A percentile compares a stretch with the other conserved stretches of the same genome.
Evolutionary conservation across 164 flowering plant species (phyloP).

Genomic region (Nelumbo lutea): DNA sequence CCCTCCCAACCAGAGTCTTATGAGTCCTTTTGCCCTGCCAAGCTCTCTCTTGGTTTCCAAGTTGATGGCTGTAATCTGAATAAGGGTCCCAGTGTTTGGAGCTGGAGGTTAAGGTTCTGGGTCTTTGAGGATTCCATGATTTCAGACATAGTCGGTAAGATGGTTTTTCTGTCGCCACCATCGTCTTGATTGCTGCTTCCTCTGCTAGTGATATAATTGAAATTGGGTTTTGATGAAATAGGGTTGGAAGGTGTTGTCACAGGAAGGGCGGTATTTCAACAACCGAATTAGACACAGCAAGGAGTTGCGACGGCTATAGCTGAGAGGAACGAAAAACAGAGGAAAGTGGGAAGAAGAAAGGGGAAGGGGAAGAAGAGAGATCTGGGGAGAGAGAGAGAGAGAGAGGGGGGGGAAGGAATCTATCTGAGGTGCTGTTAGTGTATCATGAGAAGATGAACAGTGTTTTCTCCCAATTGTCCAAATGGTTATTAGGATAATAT

Average conservation of each 20-base stretch:
- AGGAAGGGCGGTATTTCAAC: background rate
- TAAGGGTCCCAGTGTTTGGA: constrained; percentile 74
- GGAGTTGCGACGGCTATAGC: background rate
- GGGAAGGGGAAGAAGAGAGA: background rate
- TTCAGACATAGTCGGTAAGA: background rate
- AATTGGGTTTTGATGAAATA: background rate
- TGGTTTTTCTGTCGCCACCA: background rate
- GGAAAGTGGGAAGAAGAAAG: background rate
- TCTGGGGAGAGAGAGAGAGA: no score
- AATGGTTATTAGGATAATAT: no score
- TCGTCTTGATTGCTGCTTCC: background rate
- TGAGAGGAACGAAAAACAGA: no score
- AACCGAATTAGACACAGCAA: background rate
- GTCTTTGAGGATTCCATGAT: constrained; percentile 1
- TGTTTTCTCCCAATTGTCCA: no score
- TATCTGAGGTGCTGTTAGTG: no score
- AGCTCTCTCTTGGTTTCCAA: no score
- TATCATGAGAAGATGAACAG: no score
- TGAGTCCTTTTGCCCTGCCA: no score
- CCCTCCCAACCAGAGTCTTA: constrained; percentile 33
- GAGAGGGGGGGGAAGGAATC: no score
- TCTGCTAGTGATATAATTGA: background rate
- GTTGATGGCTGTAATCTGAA: constrained; percentile 75
- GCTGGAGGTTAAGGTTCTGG: constrained; percentile 64
- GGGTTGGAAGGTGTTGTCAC: no score